Evolutionary conservation across 2,329 filamentous ascomycete species (phyloP).

Genomic region (Neofusicoccum umdonicola): DNA sequence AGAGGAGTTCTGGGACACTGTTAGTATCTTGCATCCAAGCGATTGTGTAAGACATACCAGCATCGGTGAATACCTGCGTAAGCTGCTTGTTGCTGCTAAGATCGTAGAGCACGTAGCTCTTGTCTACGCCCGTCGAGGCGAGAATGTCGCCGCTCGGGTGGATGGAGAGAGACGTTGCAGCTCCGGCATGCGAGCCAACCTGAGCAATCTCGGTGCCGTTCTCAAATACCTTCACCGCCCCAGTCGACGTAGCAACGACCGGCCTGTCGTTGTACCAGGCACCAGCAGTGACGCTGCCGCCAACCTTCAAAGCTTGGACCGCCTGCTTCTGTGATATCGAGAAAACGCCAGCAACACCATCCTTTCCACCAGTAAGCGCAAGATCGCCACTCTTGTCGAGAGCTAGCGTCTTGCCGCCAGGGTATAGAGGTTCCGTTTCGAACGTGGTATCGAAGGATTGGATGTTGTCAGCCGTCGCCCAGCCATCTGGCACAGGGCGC

Average conservation of each 20-base stretch:
- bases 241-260: constrained; percentile 71
- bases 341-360: constrained; percentile 74
- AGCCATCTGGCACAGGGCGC: constrained; percentile 78
- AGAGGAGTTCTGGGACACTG: constrained; percentile 61
- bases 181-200: constrained; percentile 78
- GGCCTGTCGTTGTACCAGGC: constrained; percentile 67
- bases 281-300: constrained; percentile 65
- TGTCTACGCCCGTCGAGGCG: constrained; percentile 85
- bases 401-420: constrained; percentile 57
- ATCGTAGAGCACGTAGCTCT: constrained; percentile 90
- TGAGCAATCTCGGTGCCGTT: constrained; percentile 66
- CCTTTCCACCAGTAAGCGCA: constrained; percentile 71
- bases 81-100: constrained; percentile 65
- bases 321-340: constrained; percentile 75
- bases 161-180: constrained; percentile 71
- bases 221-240: constrained; percentile 76
- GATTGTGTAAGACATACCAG: constrained; percentile 57
- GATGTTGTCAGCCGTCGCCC: constrained; percentile 75
- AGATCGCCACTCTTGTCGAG: constrained; percentile 61
- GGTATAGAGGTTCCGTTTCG: constrained; percentile 58
- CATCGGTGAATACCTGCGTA: constrained; percentile 75
- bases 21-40: constrained; percentile 25
- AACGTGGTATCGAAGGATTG: constrained; percentile 55
- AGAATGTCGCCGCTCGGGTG: constrained; percentile 82
- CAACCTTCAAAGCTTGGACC: constrained; percentile 62